phyloP scores from a whole-genome alignment of 768 basidiomycete genomes.

The Arthromyces matolae region DNA sequence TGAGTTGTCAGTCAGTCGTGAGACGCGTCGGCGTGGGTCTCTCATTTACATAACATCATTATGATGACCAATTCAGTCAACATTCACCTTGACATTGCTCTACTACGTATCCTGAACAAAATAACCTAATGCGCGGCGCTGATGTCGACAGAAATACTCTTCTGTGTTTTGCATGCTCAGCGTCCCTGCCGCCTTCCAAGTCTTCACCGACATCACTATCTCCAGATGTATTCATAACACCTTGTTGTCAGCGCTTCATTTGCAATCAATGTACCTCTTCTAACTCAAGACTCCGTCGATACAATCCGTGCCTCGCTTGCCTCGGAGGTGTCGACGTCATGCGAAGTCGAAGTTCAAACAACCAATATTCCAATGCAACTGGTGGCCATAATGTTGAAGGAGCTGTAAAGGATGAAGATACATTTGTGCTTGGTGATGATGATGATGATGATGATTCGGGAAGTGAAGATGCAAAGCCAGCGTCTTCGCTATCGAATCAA shows the following conservation, averaged over 20 bases:
- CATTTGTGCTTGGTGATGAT: slow-evolving; percentile 64
- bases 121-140: slow-evolving; percentile 1
- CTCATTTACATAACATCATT: background rate
- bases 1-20: slow-evolving; percentile 7
- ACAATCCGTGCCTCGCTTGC: slow-evolving; percentile 72
- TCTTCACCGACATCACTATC: slow-evolving; percentile 12
- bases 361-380: background rate
- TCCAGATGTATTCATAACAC: slow-evolving; percentile 41
- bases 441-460: slow-evolving; percentile 57
- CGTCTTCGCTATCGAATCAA: too few species aligned
- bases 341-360: slow-evolving; percentile 7
- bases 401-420: slow-evolving; percentile 55
- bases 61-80: background rate
- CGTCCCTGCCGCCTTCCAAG: slow-evolving; percentile 44
- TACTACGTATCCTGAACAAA: background rate
- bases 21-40: slow-evolving; percentile 3
- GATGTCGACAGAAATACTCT: slow-evolving; percentile 23
- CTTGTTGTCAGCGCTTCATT: slow-evolving; percentile 64
- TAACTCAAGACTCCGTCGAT: slow-evolving; percentile 63
- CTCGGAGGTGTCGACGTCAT: slow-evolving; percentile 52
- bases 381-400: slow-evolving; percentile 42
- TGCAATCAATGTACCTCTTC: slow-evolving; percentile 52
- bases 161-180: slow-evolving; percentile 61
- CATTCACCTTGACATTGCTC: background rate
- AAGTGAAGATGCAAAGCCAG: slow-evolving; percentile 23